These are phyloP conservation scores for Inosperma sp. DNA, from an alignment of 768 basidiomycete genomes.

Conservation along the genomic window DNA sequence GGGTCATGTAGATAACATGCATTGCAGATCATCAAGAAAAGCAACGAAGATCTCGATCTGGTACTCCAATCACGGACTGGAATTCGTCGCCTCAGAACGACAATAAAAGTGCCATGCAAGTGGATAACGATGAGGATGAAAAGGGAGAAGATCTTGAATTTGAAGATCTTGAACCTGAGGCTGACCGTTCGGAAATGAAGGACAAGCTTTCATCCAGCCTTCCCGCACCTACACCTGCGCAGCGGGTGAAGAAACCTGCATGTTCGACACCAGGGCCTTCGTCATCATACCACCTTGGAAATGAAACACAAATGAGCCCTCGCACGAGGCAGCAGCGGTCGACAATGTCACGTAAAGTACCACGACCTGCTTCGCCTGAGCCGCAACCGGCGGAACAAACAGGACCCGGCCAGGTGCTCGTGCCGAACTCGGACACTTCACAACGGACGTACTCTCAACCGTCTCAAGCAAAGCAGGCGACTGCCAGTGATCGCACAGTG, in stretches of 20 bases:
- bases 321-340: constrained; percentile 1
- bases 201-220: constrained; percentile 19
- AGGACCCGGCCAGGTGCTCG: constrained; percentile 43
- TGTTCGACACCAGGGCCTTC: constrained; percentile 4
- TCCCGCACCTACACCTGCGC: constrained; percentile 33
- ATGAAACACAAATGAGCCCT: constrained; percentile 15
- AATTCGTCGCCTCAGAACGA: constrained; percentile 7
- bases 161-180: too few relatives aligned
- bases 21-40: neutral
- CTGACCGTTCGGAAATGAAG: neutral
- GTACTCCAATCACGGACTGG: constrained; percentile 16
- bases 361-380: constrained; percentile 37
- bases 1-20: neutral
- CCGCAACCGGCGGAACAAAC: constrained; percentile 27
- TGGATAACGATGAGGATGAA: neutral
- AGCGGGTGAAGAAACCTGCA: constrained; percentile 19
- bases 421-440: constrained; percentile 54
- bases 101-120: neutral
- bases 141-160: too few relatives aligned
- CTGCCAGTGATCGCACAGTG: constrained; percentile 18
- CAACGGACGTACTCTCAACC: constrained; percentile 30
- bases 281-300: constrained; percentile 15
- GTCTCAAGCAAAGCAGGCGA: constrained; percentile 27
- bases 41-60: constrained; percentile 13
- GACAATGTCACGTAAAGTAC: constrained; percentile 41